Evolutionary conservation across 140 eudicot species (phyloP).

Genomic region (Flaveria floridana): DNA sequence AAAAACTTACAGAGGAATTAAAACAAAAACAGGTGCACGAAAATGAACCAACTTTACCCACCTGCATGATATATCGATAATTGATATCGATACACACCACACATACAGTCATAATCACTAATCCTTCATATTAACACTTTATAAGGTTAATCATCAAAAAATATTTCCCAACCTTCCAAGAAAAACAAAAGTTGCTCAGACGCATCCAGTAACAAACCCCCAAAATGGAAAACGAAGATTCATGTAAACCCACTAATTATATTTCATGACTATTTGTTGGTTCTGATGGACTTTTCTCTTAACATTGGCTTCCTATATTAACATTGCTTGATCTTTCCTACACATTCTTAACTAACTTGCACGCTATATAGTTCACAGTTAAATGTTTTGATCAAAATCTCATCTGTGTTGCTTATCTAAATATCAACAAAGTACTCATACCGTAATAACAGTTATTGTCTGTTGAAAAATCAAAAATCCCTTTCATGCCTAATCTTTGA

Average conservation of each 20-base stretch:
- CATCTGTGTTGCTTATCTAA: no score
- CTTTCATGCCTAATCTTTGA: no score
- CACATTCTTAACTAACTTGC: no score
- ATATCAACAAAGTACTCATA: no score
- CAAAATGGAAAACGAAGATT: conserved; percentile 1
- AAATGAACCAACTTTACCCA: conserved; percentile 23
- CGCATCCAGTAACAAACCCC: conserved; percentile 8
- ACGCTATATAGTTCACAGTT: no score
- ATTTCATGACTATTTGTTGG: no score
- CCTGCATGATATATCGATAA: background rate
- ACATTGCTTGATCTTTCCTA: no score
- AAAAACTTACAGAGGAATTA: background rate
- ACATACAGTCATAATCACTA: conserved; percentile 15
- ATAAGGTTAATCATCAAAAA: conserved; percentile 5
- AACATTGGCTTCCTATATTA: no score
- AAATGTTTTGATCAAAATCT: no score
- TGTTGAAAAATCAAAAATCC: no score
- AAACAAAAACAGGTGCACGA: background rate
- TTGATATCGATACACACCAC: conserved; percentile 3
- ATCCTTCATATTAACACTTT: conserved; percentile 8
- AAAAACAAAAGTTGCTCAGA: background rate
- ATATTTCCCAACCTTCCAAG: conserved; percentile 12
- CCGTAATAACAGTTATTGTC: no score
- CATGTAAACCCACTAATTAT: background rate
- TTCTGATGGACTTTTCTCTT: no score